Evolutionary conservation across 257 asterid genomes (phyloP), one percentile per base, ranked within the genome.

Genomic region (Sherardia arvensis): DNA sequence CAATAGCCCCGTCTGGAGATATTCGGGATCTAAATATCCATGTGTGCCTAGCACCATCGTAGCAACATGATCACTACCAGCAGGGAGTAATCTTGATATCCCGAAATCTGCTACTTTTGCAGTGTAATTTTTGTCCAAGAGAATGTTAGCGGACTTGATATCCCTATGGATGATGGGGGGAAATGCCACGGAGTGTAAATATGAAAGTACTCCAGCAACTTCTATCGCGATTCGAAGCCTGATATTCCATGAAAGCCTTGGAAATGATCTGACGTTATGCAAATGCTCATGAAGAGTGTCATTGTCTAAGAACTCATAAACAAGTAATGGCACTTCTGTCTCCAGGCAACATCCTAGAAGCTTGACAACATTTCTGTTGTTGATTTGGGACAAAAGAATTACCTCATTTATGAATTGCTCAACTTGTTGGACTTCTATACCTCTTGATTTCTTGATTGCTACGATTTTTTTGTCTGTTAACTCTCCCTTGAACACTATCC

Each of bases 101-200:
- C 78, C 77, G 0, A 80, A 80, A 66, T 80, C 78, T 0, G 76
- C 18, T 43, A 76, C 76, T 30, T 76, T 71, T 7, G 74, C 73
- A 2, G 75, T 78, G 67, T 34, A 74, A 8, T 32, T 61, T 1
- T 53, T 28, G 60, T 78, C 82, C 12, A 81, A 34, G 5, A 78
- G 80, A 51, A 81, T 76, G 28, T 80, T 80, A 0, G 63, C 71
- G 0, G 79, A 65, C 34, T 79, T 78, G 14, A 76, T 73, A 43
- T 71, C 79, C 38, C 80, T 60, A 26, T 81, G 87, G 26, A 76
- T 74, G 33, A 81, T 81, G 20, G 80, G 82, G 43, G 77, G 64
- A 1, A 79, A 71, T 30, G 82, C 76, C 0, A 68, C 26, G 1
- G 69, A 80, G 69, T 77, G 82, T 4, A 80, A 26, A 34, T 74